These are phyloP conservation scores for Pichia pseudocactophila DNA, from an alignment of 805 yeast species.

Conservation along the genomic window DNA sequence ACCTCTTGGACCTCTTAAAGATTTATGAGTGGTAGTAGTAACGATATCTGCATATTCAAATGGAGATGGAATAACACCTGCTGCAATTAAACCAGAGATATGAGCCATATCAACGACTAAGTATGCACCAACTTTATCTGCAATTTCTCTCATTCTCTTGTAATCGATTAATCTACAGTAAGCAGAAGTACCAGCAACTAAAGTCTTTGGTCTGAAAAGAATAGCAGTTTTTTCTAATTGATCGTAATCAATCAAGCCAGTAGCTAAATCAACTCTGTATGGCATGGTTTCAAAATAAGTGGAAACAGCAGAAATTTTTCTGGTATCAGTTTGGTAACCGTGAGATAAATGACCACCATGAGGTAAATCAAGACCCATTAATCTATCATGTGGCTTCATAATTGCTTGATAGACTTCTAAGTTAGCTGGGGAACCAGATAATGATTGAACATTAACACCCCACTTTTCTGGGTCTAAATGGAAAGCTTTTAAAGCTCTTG, in stretches of 20 bases:
- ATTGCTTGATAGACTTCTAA: constrained; percentile 93
- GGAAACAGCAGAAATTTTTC: constrained; percentile 92
- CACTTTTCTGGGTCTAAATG: constrained; percentile 69
- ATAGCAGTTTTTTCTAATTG: constrained; percentile 85
- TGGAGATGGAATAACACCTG: constrained; percentile 93
- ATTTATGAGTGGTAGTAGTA: constrained; percentile 97
- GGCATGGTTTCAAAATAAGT: constrained; percentile 99
- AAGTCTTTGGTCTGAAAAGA: constrained; percentile 89
- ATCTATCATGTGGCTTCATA: constrained; percentile 90
- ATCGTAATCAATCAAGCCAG: constrained; percentile 95
- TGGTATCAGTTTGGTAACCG: constrained; percentile 91
- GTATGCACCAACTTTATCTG: constrained; percentile 96
- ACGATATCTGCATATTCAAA: constrained; percentile 96
- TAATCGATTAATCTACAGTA: constrained; percentile 95
- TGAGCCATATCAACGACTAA: constrained; percentile 98
- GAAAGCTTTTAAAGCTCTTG: constrained; percentile 90
- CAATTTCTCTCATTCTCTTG: constrained; percentile 92
- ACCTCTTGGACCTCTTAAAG: constrained; percentile 99
- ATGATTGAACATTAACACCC: constrained; percentile 97
- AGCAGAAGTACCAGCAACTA: constrained; percentile 98
- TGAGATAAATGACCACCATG: constrained; percentile 99
- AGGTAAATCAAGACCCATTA: constrained; percentile 97
- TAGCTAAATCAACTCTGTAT: constrained; percentile 82
- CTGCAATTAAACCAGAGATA: constrained; percentile 91
- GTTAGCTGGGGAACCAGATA: constrained; percentile 97